Conservation (phyloP, 2,329 filamentous ascomycete genomes). For the Alternaria longipes region DNA sequence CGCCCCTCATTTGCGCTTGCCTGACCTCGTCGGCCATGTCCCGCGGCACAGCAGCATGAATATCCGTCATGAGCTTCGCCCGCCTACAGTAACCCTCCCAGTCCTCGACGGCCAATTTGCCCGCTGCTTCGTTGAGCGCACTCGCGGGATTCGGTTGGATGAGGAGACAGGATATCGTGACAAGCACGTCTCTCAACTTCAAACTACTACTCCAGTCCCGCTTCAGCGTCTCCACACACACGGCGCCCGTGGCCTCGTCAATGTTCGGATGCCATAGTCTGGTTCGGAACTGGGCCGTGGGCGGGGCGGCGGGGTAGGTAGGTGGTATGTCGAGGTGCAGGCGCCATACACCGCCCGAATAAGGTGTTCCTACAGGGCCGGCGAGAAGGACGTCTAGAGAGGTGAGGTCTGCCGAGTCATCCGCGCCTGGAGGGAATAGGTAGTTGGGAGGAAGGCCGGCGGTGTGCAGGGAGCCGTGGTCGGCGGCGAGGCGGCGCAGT, state of each 20-base stretch:
- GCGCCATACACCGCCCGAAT: slow-evolving; percentile 66
- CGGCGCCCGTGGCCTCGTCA: slow-evolving; percentile 67
- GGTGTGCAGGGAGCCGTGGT: slow-evolving; percentile 66
- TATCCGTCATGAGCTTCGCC: slow-evolving; percentile 69
- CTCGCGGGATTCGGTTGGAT: slow-evolving; percentile 72
- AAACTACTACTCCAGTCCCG: slow-evolving; percentile 68
- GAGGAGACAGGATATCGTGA: slow-evolving; percentile 68
- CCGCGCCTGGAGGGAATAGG: slow-evolving; percentile 60
- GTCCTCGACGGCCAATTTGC: slow-evolving; percentile 65
- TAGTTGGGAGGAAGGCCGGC: slow-evolving; percentile 68
- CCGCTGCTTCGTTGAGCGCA: slow-evolving; percentile 69
- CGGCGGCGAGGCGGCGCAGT: slow-evolving; percentile 67
- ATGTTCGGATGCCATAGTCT: slow-evolving; percentile 72
- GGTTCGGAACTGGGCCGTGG: slow-evolving; percentile 68
- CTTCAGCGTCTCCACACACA: slow-evolving; percentile 72
- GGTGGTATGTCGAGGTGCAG: slow-evolving; percentile 68
- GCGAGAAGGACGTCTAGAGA: slow-evolving; percentile 66
- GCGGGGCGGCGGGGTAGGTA: slow-evolving; percentile 62
- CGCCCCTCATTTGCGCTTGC: slow-evolving; percentile 65
- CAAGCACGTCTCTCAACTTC: slow-evolving; percentile 67
- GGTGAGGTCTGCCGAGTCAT: slow-evolving; percentile 63
- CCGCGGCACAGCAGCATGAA: slow-evolving; percentile 65
- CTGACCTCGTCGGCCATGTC: slow-evolving; percentile 56
- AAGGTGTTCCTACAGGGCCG: slow-evolving; percentile 68
- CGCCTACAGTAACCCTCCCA: slow-evolving; percentile 66